A percentile compares a stretch with the other conserved stretches of the same genome.
phyloP scores from a whole-genome alignment of 371 early-diverging fungal genomes.

The Mucor plumbeus region DNA sequence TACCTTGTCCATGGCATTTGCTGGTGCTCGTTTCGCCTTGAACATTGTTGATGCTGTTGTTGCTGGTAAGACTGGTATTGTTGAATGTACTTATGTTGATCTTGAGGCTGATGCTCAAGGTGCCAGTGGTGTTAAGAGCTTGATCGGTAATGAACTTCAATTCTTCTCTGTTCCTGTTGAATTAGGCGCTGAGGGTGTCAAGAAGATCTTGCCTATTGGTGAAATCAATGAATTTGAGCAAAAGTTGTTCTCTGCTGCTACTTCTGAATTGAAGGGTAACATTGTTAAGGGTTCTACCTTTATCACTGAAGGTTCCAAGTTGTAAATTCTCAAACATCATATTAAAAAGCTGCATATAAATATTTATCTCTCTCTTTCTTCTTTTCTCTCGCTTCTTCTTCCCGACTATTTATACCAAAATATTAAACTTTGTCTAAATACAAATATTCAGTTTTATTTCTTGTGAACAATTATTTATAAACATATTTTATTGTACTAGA shows the following conservation, averaged over 20 bases:
- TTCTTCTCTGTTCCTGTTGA: constrained; percentile 88
- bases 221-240: constrained; percentile 72
- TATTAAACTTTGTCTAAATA: constrained; percentile 12
- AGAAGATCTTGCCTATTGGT: constrained; percentile 75
- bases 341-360: constrained; percentile 5
- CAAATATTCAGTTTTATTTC: not conserved
- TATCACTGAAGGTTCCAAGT: constrained; percentile 49
- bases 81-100: constrained; percentile 85
- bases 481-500: too few species aligned
- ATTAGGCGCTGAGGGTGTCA: constrained; percentile 80
- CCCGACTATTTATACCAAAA: constrained; percentile 19
- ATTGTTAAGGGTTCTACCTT: constrained; percentile 73
- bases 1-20: constrained; percentile 91
- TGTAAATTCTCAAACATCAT: constrained; percentile 27
- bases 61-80: constrained; percentile 63
- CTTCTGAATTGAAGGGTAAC: constrained; percentile 81
- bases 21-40: constrained; percentile 86
- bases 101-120: constrained; percentile 70
- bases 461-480: too few species aligned
- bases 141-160: constrained; percentile 56
- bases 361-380: not conserved
- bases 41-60: constrained; percentile 75
- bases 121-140: constrained; percentile 58
- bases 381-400: not conserved
- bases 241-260: constrained; percentile 68